Evolutionary conservation across 495 filamentous ascomycete genomes (phyloP).

Genomic region (Amorphotheca resinae): DNA sequence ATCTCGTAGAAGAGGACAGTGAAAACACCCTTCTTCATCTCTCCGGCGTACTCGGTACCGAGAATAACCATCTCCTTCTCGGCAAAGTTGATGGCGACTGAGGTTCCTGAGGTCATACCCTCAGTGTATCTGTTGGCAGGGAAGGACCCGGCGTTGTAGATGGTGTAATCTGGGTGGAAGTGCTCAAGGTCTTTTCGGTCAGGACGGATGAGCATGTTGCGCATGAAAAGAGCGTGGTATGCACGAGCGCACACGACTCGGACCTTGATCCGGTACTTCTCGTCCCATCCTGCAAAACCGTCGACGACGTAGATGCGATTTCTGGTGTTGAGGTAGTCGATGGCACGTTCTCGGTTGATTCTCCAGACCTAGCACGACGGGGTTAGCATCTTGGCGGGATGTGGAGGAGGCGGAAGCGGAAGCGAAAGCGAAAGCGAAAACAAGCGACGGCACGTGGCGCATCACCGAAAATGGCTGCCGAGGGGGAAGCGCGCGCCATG

Average conservation of each 20-base stretch:
- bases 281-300: conserved; percentile 95
- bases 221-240: conserved; percentile 99
- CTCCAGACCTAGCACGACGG: conserved; percentile 72
- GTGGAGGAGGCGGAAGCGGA: too few species aligned
- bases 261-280: conserved; percentile 94
- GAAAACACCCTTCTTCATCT: conserved; percentile 99
- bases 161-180: conserved; percentile 98
- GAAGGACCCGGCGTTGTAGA: conserved; percentile 98
- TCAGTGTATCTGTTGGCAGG: conserved; percentile 96
- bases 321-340: conserved; percentile 97
- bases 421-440: background rate
- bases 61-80: conserved; percentile 97
- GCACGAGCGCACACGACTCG: conserved; percentile 97
- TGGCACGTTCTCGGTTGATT: conserved; percentile 96
- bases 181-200: conserved; percentile 76
- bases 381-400: conserved; percentile 6
- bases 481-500: background rate
- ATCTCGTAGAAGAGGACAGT: conserved; percentile 99
- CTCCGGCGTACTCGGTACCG: conserved; percentile 96
- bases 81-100: conserved; percentile 77
- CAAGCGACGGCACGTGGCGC: background rate
- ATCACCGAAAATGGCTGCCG: background rate
- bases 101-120: conserved; percentile 93
- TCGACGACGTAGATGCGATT: conserved; percentile 98
- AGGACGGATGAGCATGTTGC: conserved; percentile 99